These are phyloP conservation scores for Pichia scutulata DNA, from an alignment of 805 yeast genomes.

Conservation along the genomic window DNA sequence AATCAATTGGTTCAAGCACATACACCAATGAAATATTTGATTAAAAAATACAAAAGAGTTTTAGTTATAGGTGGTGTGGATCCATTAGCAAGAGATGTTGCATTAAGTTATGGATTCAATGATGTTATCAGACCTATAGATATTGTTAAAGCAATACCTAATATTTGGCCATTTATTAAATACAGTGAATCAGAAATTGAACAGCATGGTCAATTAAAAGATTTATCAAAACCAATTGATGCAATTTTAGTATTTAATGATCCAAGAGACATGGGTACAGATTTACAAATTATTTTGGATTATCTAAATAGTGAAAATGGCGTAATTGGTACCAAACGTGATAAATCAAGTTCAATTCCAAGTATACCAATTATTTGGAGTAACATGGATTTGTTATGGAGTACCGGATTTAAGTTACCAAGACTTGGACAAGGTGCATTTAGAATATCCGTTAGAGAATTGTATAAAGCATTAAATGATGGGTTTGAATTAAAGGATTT, in stretches of 20 bases:
- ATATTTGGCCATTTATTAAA: constrained; percentile 63
- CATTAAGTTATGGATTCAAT: constrained; percentile 66
- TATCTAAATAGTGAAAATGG: constrained; percentile 58
- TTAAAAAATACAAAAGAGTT: constrained; percentile 46
- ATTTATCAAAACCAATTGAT: constrained; percentile 42
- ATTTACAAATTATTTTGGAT: constrained; percentile 70
- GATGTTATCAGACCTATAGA: constrained; percentile 71
- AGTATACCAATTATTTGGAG: constrained; percentile 72
- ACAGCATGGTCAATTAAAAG: constrained; percentile 23
- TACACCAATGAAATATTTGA: constrained; percentile 68
- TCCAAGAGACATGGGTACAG: constrained; percentile 85
- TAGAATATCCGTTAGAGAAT: constrained; percentile 50
- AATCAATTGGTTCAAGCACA: constrained; percentile 77
- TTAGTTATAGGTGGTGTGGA: constrained; percentile 76
- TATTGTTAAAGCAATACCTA: constrained; percentile 46
- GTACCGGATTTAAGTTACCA: constrained; percentile 68
- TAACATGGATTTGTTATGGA: constrained; percentile 82
- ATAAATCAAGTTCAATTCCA: constrained; percentile 31
- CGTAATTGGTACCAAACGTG: constrained; percentile 53
- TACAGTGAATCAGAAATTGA: constrained; percentile 38
- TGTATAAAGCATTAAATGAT: constrained; percentile 37
- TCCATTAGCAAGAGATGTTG: constrained; percentile 71
- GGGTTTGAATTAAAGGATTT: constrained; percentile 42
- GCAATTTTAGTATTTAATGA: constrained; percentile 81
- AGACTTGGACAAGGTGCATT: constrained; percentile 92